These are phyloP conservation scores for Cercospora berteroae DNA, from an alignment of 2,329 filamentous ascomycete genomes.

Conservation along the genomic window DNA sequence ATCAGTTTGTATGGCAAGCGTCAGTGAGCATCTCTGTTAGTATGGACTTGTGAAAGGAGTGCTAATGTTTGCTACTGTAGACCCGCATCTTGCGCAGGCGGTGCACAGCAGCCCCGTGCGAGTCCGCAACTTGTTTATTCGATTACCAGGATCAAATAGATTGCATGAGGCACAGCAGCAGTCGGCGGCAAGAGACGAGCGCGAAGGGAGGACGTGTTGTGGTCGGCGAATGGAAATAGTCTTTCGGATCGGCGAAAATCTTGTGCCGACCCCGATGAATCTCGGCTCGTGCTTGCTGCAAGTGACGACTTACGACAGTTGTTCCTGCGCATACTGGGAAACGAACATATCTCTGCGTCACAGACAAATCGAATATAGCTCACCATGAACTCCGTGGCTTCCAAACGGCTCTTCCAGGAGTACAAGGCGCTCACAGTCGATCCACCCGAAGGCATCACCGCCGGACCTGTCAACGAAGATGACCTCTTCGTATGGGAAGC, in stretches of 20 bases:
- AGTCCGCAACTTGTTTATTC: neutral
- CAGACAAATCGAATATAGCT: neutral
- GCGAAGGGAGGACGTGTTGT: neutral
- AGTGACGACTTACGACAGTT: neutral
- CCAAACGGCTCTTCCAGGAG: slow-evolving; percentile 86
- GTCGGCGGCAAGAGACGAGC: neutral
- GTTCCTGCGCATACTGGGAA: neutral
- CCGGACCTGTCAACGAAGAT: slow-evolving; percentile 88
- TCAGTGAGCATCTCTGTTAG: no score
- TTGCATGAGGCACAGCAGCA: neutral
- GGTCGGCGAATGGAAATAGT: neutral
- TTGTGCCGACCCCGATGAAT: neutral
- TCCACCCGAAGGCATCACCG: slow-evolving; percentile 95
- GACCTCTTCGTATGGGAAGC: slow-evolving; percentile 97
- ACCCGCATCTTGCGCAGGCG: neutral
- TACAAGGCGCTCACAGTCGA: slow-evolving; percentile 92
- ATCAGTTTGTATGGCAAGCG: no score
- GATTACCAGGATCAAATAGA: neutral
- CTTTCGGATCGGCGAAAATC: neutral
- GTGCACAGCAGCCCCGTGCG: neutral
- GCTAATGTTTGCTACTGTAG: neutral
- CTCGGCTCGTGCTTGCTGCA: neutral
- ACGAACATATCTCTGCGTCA: no score
- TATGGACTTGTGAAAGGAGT: no score
- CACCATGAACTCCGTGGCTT: slow-evolving; percentile 50